Conservation (phyloP, 1,284 basidiomycete species). For the Albatrellus sp. region DNA sequence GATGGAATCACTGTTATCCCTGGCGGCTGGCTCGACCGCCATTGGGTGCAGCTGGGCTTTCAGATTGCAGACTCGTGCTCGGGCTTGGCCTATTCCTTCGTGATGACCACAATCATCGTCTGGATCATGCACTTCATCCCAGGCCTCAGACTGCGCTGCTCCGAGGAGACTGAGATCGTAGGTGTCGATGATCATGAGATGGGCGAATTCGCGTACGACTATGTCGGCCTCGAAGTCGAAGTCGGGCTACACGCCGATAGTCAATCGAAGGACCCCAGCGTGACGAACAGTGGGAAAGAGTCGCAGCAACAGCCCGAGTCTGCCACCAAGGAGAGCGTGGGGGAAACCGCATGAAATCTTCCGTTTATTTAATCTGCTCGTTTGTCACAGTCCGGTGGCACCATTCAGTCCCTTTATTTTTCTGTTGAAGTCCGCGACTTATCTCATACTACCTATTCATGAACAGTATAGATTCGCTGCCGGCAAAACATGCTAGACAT, state of each 20-base stretch:
- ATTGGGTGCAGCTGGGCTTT: slow-evolving; percentile 76
- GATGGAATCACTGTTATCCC: slow-evolving; percentile 67
- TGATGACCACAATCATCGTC: slow-evolving; percentile 77
- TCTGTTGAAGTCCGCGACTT: too few relatives aligned
- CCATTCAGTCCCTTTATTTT: too few relatives aligned
- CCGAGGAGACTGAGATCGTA: slow-evolving; percentile 81
- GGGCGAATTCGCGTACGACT: slow-evolving; percentile 92
- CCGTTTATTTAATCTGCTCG: too few relatives aligned
- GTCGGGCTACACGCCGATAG: slow-evolving; percentile 4
- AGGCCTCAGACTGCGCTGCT: slow-evolving; percentile 64
- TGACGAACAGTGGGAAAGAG: too few relatives aligned
- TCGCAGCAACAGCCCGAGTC: too few relatives aligned
- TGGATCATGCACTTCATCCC: slow-evolving; percentile 94
- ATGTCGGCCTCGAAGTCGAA: slow-evolving; percentile 53
- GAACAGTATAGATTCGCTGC: too few relatives aligned
- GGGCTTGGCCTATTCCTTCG: slow-evolving; percentile 71
- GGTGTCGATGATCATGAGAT: slow-evolving; percentile 92
- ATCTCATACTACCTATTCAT: too few relatives aligned
- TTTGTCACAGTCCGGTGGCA: too few relatives aligned
- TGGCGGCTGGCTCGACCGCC: slow-evolving; percentile 88
- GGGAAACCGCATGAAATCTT: too few relatives aligned
- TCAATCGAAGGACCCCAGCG: too few relatives aligned
- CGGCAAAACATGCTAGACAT: too few relatives aligned
- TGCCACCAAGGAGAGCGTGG: too few relatives aligned
- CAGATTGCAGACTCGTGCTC: slow-evolving; percentile 76